Evolutionary conservation across 192 early-diverging fungal genomes (phyloP).

Genomic region (Coemansia sp.): DNA sequence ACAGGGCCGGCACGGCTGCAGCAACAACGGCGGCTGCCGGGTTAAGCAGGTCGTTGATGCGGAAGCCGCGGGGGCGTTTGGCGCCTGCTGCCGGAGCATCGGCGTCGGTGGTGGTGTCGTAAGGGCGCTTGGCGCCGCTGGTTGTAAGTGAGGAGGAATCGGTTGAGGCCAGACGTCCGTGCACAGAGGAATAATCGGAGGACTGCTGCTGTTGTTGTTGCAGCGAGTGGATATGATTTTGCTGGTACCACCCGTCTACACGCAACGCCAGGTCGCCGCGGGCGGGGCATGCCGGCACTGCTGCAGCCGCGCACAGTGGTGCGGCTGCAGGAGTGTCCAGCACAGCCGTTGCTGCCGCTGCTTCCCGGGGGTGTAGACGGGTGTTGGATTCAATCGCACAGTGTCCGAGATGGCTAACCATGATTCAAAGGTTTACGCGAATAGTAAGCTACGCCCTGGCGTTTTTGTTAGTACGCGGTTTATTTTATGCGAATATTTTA

Average conservation of each 20-base stretch:
- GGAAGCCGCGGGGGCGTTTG: constrained; percentile 25
- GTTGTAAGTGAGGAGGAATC: neutral
- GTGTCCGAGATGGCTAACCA: constrained; percentile 30
- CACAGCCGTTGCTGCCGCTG: constrained; percentile 7
- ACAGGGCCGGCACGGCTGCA: constrained; percentile 18
- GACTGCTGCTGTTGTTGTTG: neutral
- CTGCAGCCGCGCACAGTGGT: neutral
- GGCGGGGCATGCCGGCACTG: constrained; percentile 2
- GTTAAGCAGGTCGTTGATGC: constrained; percentile 54
- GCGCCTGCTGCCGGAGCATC: neutral
- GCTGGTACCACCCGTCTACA: constrained; percentile 55
- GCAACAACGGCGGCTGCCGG: constrained; percentile 11
- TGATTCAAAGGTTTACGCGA: constrained; percentile 12
- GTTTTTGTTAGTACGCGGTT: neutral
- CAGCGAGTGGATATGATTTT: constrained; percentile 3
- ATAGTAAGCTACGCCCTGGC: constrained; percentile 9
- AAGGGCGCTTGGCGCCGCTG: constrained; percentile 13
- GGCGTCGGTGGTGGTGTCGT: neutral
- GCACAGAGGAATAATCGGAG: constrained; percentile 6
- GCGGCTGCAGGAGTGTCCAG: neutral
- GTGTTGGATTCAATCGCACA: constrained; percentile 50
- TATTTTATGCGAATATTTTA: constrained; percentile 16
- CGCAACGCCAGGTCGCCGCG: constrained; percentile 48
- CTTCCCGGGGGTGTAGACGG: constrained; percentile 55
- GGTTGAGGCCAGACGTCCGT: constrained; percentile 2